phyloP scores from a whole-genome alignment of 495 filamentous ascomycete genomes.

The Filosporella fistucella region DNA sequence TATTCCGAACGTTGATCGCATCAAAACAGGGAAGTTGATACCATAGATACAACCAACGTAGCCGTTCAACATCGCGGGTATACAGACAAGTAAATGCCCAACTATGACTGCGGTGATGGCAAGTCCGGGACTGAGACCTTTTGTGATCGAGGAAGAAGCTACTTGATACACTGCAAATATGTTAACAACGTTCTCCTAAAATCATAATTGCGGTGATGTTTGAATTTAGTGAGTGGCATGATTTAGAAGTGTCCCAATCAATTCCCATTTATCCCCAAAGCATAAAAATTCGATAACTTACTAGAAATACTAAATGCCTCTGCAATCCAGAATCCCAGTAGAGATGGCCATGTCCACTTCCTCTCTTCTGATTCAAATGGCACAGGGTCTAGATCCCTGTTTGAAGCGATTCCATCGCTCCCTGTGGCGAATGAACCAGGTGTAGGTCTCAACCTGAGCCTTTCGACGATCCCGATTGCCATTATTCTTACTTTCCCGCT shows the following conservation, averaged over 20 bases:
- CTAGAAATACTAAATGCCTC: slow-evolving; percentile 13
- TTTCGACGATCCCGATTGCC: not conserved
- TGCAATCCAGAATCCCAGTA: slow-evolving; percentile 28
- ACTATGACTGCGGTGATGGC: slow-evolving; percentile 43
- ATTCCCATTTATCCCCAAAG: no score
- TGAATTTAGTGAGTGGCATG: no score
- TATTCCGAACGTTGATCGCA: slow-evolving; percentile 56
- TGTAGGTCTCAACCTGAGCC: slow-evolving; percentile 3
- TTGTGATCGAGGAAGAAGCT: slow-evolving; percentile 30
- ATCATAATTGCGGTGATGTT: no score
- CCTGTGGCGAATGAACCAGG: slow-evolving; percentile 1
- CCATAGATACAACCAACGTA: slow-evolving; percentile 60
- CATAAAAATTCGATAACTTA: no score
- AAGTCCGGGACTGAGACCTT: slow-evolving; percentile 43
- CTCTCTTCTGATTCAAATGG: slow-evolving; percentile 30
- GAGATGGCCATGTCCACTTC: slow-evolving; percentile 36
- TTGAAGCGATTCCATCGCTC: slow-evolving; percentile 17
- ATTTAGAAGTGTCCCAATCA: no score
- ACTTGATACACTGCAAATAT: slow-evolving; percentile 15
- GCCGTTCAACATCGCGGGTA: slow-evolving; percentile 38
- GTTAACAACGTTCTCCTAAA: no score
- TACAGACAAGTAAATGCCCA: slow-evolving; percentile 27
- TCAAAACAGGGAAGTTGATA: slow-evolving; percentile 61
- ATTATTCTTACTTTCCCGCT: no score
- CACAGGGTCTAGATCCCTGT: slow-evolving; percentile 45